Evolutionary conservation across 2,329 filamentous ascomycete species (phyloP).

Genomic region (Cadophora luteo-olivacea): DNA sequence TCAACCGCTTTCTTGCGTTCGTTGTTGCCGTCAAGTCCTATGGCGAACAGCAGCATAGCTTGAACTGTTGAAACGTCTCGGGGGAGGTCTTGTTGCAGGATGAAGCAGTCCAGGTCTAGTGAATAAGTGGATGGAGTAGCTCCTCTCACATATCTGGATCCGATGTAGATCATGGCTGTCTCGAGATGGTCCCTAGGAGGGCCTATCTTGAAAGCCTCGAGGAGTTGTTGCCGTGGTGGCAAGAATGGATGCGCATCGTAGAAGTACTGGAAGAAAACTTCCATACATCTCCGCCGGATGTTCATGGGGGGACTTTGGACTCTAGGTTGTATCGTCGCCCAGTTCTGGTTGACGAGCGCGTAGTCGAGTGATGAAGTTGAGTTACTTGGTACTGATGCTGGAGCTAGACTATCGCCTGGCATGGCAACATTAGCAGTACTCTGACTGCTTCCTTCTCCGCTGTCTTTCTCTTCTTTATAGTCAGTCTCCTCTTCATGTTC

Average conservation of each 20-base stretch:
- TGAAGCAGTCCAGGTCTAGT: conserved; percentile 30
- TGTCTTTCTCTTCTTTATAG: background rate
- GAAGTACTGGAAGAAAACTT: conserved; percentile 37
- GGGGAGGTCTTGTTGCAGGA: conserved; percentile 25
- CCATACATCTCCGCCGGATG: conserved; percentile 33
- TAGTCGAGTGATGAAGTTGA: background rate
- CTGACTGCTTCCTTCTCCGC: background rate
- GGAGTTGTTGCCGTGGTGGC: conserved; percentile 30
- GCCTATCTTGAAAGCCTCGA: conserved; percentile 28
- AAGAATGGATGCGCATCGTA: conserved; percentile 35
- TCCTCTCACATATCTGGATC: conserved; percentile 29
- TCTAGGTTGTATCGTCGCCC: background rate
- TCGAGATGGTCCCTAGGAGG: conserved; percentile 27
- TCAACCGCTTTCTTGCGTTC: conserved; percentile 72
- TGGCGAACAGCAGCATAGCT: conserved; percentile 75
- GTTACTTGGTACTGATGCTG: background rate
- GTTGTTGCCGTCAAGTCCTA: conserved; percentile 78
- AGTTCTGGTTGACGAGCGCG: conserved; percentile 10
- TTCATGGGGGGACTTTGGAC: conserved; percentile 21
- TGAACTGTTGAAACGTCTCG: conserved; percentile 67
- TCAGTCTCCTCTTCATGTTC: background rate
- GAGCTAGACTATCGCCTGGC: background rate
- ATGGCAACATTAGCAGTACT: background rate
- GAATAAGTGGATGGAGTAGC: conserved; percentile 23
- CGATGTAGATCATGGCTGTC: conserved; percentile 33